Conservation (phyloP, 129 eudicot genomes). For the Artemisia tridentata region DNA sequence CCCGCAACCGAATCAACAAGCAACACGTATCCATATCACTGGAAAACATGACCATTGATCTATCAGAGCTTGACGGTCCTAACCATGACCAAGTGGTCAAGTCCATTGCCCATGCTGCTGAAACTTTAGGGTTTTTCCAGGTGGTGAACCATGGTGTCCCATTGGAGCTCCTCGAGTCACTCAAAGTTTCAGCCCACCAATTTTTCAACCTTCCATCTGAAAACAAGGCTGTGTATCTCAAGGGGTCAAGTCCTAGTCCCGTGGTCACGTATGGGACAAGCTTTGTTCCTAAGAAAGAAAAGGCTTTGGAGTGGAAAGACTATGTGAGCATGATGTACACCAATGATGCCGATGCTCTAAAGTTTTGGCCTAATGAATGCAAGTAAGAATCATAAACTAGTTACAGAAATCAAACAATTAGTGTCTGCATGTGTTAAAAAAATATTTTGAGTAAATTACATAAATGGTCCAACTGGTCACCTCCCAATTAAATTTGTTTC, state of each 20-base stretch:
- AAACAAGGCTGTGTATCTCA: constrained; percentile 38
- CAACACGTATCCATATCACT: background rate
- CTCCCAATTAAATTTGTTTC: no score
- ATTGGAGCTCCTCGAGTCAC: constrained; percentile 37
- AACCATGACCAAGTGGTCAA: constrained; percentile 38
- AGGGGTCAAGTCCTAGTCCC: constrained; percentile 39
- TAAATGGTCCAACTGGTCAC: no score
- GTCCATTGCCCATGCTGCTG: constrained; percentile 47
- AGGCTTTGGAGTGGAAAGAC: constrained; percentile 45
- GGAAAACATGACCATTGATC: constrained; percentile 32
- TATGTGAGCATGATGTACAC: constrained; percentile 41
- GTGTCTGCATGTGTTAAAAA: no score
- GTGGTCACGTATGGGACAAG: constrained; percentile 39
- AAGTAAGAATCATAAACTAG: constrained; percentile 21
- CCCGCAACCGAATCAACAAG: constrained; percentile 23
- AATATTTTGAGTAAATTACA: background rate
- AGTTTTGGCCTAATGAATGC: constrained; percentile 39
- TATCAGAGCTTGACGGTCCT: constrained; percentile 43
- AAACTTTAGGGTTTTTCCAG: constrained; percentile 52
- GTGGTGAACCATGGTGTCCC: constrained; percentile 58
- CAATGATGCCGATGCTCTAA: constrained; percentile 35
- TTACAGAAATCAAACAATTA: background rate
- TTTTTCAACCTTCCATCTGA: no score
- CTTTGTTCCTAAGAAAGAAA: constrained; percentile 42
- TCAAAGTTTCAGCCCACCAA: constrained; percentile 13